These are phyloP conservation scores for Lactarius sp. DNA, from an alignment of 768 basidiomycete genomes.

Conservation along the genomic window DNA sequence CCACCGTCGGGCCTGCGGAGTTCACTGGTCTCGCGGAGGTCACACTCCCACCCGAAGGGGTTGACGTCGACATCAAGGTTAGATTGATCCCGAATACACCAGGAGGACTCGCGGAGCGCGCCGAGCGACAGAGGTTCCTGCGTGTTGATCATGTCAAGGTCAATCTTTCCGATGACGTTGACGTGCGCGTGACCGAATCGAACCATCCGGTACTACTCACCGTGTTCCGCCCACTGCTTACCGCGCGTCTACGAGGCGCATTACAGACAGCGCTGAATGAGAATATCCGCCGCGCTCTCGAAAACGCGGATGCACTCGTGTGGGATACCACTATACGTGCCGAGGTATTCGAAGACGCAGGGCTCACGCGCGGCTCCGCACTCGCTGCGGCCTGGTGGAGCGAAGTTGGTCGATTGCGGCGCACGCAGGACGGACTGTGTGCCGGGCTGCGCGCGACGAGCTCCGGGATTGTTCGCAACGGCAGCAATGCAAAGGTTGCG, in stretches of 20 bases:
- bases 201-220: constrained; percentile 61
- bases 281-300: constrained; percentile 48
- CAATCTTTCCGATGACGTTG: constrained; percentile 51
- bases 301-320: constrained; percentile 50
- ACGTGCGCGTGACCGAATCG: constrained; percentile 49
- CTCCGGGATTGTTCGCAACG: constrained; percentile 50
- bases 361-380: constrained; percentile 44
- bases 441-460: constrained; percentile 53
- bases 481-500: constrained; percentile 44
- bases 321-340: constrained; percentile 55
- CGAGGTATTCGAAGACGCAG: constrained; percentile 63
- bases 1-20: constrained; percentile 48
- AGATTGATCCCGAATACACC: constrained; percentile 53
- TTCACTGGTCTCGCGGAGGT: constrained; percentile 61
- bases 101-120: constrained; percentile 42
- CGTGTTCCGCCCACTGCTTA: constrained; percentile 59
- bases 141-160: constrained; percentile 53
- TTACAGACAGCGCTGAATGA: constrained; percentile 54
- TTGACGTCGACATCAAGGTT: constrained; percentile 64
- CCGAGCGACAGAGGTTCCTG: constrained; percentile 46
- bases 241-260: constrained; percentile 52
- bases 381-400: constrained; percentile 63
- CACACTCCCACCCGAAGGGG: constrained; percentile 57
- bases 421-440: constrained; percentile 35
- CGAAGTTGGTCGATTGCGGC: constrained; percentile 56